Base-by-base conservation (phyloP, 768 basidiomycete species). In the Lentinula sp. region DNA sequence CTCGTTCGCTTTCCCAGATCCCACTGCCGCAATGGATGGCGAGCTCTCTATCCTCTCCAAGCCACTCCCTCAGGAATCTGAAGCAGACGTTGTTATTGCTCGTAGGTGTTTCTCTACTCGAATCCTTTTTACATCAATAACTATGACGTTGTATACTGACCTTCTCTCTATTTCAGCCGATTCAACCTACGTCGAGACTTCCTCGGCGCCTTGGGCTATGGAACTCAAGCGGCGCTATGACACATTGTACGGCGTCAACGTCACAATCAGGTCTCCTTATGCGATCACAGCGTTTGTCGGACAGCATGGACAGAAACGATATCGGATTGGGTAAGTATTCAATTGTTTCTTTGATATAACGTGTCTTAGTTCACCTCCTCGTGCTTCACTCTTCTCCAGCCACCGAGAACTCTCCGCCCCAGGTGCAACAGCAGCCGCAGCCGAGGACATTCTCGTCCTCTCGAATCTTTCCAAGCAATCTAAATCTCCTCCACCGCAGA, bases 241-340 rank as follows among this genome's bases (percentile, higher is more conserved):
- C 70, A 82, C 85, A 54, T 74, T 80, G 46, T 71, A 85, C 39
- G 87, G 90, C 12, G 88, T 93, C 35, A 81, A 83, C 15, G 79
- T 81, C 66, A 78, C 84, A 62, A 77, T 85, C 10, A 84, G 87
- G 35, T 92, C 90, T 12, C 91, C 91, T 2, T 93, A 87, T 69
- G 85, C 85, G 42, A 90, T 91, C 66, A 92, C 90, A n/a, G 86
- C 86, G 7, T 86, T 90, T 66, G 81, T 88, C 52, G 92, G 90
- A 69, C 89, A 91, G 69, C 85, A 90, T 72, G 91, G 91, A 57
- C 85, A 85, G 67, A 79, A 81, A 69, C 84, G 89, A 79, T 92
- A 79, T 73, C 87, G 91, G 53, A 81, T 94, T 49, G 85, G 89
- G 90, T 91, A 62, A 72, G 86, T 81, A 35, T 49, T 37, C 57